phyloP scores from a whole-genome alignment of 2,329 filamentous ascomycete genomes.

The Colletotrichum eremochloae region DNA sequence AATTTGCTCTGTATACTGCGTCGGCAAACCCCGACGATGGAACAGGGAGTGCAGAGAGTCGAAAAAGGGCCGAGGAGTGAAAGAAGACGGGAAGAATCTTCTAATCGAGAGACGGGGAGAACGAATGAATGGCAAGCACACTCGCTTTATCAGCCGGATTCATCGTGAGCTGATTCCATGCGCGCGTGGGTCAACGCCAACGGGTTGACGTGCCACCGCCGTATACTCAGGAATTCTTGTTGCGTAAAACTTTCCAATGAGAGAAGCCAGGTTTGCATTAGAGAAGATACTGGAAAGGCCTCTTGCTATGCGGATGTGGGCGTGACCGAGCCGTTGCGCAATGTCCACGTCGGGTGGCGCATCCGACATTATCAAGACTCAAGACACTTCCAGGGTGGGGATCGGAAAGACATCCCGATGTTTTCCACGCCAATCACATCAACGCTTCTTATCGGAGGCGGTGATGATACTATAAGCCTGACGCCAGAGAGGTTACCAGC shows the following conservation, averaged over 20 bases:
- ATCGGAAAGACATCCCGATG: conserved; percentile 16
- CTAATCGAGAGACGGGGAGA: background rate
- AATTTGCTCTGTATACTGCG: background rate
- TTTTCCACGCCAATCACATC: conserved; percentile 5
- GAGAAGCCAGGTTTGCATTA: background rate
- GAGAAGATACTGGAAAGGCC: background rate
- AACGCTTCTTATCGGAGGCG: conserved; percentile 18
- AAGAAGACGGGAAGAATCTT: no score
- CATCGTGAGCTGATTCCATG: background rate
- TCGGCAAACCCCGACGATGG: background rate
- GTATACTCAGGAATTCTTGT: background rate
- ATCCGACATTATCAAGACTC: conserved; percentile 26
- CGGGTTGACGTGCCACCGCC: background rate
- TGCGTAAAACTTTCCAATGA: conserved; percentile 10
- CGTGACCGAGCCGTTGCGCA: conserved; percentile 10
- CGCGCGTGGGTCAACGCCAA: background rate
- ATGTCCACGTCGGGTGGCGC: conserved; percentile 18
- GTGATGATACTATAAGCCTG: background rate
- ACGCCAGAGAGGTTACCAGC: background rate
- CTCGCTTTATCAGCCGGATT: conserved; percentile 2
- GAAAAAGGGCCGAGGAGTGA: background rate
- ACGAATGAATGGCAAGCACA: background rate
- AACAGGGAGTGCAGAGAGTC: background rate
- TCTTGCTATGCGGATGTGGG: conserved; percentile 1
- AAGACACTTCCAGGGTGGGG: conserved; percentile 4